These are phyloP conservation scores for Colletotrichum spinosum DNA, from an alignment of 2,329 filamentous ascomycete species.

Conservation along the genomic window DNA sequence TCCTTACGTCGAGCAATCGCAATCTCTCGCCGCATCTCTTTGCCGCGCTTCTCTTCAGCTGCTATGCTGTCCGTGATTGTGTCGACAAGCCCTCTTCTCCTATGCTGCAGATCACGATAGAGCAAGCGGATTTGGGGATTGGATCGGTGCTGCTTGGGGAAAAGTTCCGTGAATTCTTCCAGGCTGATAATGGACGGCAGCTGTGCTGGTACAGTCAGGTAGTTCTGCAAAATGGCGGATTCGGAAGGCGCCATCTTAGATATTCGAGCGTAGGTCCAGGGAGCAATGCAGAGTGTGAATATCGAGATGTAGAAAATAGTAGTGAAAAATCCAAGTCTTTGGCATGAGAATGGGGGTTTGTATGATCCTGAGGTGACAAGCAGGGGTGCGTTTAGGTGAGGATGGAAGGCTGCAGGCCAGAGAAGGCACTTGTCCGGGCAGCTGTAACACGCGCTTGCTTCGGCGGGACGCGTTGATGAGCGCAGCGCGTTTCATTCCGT, in stretches of 20 bases:
- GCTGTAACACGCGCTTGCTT: slow-evolving; percentile 26
- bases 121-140: slow-evolving; percentile 76
- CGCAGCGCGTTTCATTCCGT: slow-evolving; percentile 34
- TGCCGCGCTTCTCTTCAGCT: slow-evolving; percentile 72
- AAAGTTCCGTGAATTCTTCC: slow-evolving; percentile 80
- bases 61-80: slow-evolving; percentile 73
- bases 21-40: slow-evolving; percentile 68
- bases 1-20: slow-evolving; percentile 63
- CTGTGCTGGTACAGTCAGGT: slow-evolving; percentile 80
- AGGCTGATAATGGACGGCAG: slow-evolving; percentile 80
- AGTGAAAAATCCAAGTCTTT: neutral
- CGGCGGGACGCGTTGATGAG: slow-evolving; percentile 34
- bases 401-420: neutral
- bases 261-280: neutral
- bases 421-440: slow-evolving; percentile 15
- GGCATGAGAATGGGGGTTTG: neutral
- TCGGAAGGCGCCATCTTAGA: slow-evolving; percentile 78
- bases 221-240: slow-evolving; percentile 78
- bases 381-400: slow-evolving; percentile 4
- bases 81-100: slow-evolving; percentile 77
- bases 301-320: neutral
- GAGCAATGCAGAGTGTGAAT: no score
- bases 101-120: slow-evolving; percentile 83
- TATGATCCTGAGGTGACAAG: neutral
- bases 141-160: slow-evolving; percentile 74